Percentiles rank a stretch among this genome's conserved stretches.
These are phyloP conservation scores for Clohesyomyces aquaticus DNA, from an alignment of 495 filamentous ascomycete genomes.

Conservation along the genomic window DNA sequence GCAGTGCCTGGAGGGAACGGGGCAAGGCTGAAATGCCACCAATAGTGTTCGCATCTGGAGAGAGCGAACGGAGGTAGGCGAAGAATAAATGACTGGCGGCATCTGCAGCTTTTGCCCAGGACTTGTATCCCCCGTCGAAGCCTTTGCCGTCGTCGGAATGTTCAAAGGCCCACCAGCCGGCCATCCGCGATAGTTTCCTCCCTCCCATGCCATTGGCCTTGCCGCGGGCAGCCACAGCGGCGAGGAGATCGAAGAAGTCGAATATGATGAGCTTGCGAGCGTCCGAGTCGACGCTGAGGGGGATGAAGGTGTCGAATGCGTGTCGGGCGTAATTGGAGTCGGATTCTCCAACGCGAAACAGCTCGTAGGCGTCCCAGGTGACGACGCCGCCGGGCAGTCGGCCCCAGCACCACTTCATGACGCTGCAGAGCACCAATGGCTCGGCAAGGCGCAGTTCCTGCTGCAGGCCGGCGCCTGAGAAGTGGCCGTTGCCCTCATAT, in stretches of 20 bases:
- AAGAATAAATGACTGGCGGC: constrained; percentile 97
- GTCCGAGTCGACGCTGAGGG: constrained; percentile 87
- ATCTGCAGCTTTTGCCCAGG: constrained; percentile 85
- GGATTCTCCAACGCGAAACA: constrained; percentile 93
- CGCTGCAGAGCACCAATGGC: constrained; percentile 91
- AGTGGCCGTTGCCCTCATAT: constrained; percentile 43
- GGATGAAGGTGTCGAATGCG: constrained; percentile 95
- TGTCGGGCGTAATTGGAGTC: constrained; percentile 91
- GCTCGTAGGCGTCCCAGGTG: constrained; percentile 94
- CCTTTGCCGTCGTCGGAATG: constrained; percentile 81
- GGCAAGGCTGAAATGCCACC: constrained; percentile 82
- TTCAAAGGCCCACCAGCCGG: constrained; percentile 99
- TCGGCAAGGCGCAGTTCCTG: constrained; percentile 93
- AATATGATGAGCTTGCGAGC: constrained; percentile 87
- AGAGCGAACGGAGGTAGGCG: constrained; percentile 87
- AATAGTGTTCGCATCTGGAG: constrained; percentile 72
- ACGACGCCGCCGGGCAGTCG: constrained; percentile 89
- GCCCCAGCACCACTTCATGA: constrained; percentile 99
- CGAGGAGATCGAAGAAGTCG: constrained; percentile 93
- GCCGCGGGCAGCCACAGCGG: constrained; percentile 78
- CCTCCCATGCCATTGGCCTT: constrained; percentile 94
- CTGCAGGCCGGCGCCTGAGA: constrained; percentile 66
- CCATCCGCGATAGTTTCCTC: constrained; percentile 90
- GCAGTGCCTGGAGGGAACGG: constrained; percentile 83
- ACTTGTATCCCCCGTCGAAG: constrained; percentile 93